Conservation (phyloP, 1,284 basidiomycete species). For the Puccinia brachypodii region DNA sequence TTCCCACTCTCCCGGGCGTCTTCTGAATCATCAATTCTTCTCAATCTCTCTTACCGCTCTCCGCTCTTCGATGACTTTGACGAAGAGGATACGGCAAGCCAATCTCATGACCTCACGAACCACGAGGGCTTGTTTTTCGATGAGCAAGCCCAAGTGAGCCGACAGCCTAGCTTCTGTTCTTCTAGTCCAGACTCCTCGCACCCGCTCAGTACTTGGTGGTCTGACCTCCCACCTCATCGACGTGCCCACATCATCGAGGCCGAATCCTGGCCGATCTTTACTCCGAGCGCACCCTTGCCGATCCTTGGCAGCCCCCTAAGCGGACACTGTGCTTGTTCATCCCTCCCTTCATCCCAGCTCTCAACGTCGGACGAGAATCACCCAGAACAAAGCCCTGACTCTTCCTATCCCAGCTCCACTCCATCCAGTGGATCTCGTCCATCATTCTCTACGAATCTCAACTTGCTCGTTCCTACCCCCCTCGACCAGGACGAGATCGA, state of each 20-base stretch:
- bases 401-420: not conserved
- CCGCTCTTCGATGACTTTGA: slow-evolving; percentile 4
- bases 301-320: not conserved
- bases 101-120: not conserved
- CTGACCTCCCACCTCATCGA: slow-evolving; percentile 11
- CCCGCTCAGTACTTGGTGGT: slow-evolving; percentile 6
- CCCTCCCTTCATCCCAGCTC: not conserved
- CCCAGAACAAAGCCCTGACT: not conserved
- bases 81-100: not conserved
- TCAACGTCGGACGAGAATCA: not conserved
- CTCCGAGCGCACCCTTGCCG: not conserved
- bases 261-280: slow-evolving; percentile 16
- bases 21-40: not conserved
- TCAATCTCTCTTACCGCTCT: not conserved
- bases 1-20: not conserved
- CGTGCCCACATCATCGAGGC: slow-evolving; percentile 10
- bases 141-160: not conserved
- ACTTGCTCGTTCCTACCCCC: slow-evolving; percentile 4
- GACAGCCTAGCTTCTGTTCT: not conserved
- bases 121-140: not conserved
- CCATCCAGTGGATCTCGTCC: not conserved
- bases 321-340: not conserved
- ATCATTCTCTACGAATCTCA: not conserved
- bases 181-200: slow-evolving; percentile 6
- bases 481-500: slow-evolving; percentile 13